Evolutionary conservation across 2,329 filamentous ascomycete species (phyloP), one percentile per base, ranked within the genome.

Genomic region (Fusarium musae): DNA sequence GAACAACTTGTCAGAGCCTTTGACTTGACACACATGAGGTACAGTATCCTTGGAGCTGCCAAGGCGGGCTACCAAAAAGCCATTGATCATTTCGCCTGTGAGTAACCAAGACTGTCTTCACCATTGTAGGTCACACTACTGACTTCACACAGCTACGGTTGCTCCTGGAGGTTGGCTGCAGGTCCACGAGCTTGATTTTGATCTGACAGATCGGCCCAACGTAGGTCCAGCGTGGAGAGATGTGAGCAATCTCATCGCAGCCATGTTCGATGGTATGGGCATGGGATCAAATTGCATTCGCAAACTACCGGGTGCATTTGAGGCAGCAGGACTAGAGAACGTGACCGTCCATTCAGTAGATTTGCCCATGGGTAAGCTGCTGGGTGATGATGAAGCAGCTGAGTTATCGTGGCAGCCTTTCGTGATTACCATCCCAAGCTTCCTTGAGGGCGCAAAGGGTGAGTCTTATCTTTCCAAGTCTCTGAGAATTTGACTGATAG

Each of bases 151-250:
- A 72, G 58, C 40, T 7, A 72, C 68, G 4, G 40, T 72, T 13
- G 36, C 43, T 1, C 63, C 68, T 26, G 36, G 69, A 49, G 69
- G 62, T 2, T 72, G 69, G 63, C 16, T 72, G 1, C 69, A 72
- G 28, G 50, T 72, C 1, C 59, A 72, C 8, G 70, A 72, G n/a
- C 59, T 71, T 53, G 68, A 71, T 4, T 42, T 71, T 42, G 34
- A 50, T 32, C 34, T 44, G 2, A 11, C 49, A 5, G 37, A 47
- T 7, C 63, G 17, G 2, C 21, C 23, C 1, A 43, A n/a, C 8
- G 23, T 42, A 16, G 56, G 59, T 5, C 52, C 65, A n/a, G 70
- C 59, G 3, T 32, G 32, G 10, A 65, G 63, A 21, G 70, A 72
- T 9, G 54, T 69, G 3, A 65, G 28, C 28, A 37, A 21, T 0